Evolutionary conservation across 108 stramenopile genomes (phyloP).

Genomic region (Halocafeteria seosinensis): DNA sequence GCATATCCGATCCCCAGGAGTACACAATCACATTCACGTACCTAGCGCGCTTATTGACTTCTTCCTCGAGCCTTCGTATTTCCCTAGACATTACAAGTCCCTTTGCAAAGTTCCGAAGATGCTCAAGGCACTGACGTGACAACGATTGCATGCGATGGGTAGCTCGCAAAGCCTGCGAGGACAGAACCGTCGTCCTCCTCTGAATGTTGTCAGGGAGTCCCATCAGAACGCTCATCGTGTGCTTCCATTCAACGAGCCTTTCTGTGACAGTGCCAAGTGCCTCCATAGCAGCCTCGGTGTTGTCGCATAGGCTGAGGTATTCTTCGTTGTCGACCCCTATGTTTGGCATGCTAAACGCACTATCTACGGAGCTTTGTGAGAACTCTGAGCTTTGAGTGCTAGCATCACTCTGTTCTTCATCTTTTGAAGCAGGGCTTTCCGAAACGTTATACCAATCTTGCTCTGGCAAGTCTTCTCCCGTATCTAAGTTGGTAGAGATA

Average conservation of each 20-base stretch:
- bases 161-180: background rate
- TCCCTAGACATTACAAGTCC: background rate
- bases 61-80: background rate
- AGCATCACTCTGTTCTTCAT: too few species aligned
- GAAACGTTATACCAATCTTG: too few species aligned
- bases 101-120: background rate
- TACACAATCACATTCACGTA: too few species aligned
- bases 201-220: background rate
- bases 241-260: background rate
- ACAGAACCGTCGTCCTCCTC: background rate
- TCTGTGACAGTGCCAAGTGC: background rate
- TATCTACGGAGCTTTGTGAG: too few species aligned
- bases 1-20: too few species aligned
- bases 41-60: background rate
- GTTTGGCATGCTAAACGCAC: background rate
- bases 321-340: background rate
- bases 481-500: too few species aligned
- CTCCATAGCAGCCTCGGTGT: background rate
- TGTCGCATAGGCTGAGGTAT: background rate
- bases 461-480: too few species aligned
- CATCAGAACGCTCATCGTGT: background rate
- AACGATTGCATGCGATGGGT: background rate
- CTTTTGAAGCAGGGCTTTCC: too few species aligned
- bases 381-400: too few species aligned
- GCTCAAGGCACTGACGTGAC: background rate